phyloP scores from a whole-genome alignment of 805 yeast species.

The Zygosaccharomyces gambellarensis region DNA sequence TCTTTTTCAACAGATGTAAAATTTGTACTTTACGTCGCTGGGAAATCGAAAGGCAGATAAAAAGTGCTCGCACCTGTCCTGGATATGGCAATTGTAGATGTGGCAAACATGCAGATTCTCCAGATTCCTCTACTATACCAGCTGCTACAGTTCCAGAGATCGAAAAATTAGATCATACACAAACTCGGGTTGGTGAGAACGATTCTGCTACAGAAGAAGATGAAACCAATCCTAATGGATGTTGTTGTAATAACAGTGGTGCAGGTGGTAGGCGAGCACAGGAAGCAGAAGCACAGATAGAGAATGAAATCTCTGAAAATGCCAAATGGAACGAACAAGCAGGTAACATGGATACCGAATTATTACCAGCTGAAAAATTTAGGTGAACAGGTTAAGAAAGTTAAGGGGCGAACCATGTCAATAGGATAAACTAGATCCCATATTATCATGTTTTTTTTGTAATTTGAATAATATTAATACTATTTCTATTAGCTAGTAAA shows the following conservation, averaged over 20 bases:
- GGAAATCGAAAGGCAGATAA: conserved; percentile 30
- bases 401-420: background rate
- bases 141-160: background rate
- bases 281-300: conserved; percentile 22
- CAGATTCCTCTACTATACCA: background rate
- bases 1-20: conserved; percentile 55
- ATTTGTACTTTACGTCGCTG: conserved; percentile 30
- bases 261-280: conserved; percentile 1
- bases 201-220: conserved; percentile 6
- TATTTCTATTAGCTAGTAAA: background rate
- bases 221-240: background rate
- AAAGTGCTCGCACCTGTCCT: conserved; percentile 27
- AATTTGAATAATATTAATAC: background rate
- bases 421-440: background rate
- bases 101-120: conserved; percentile 21
- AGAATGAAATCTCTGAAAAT: conserved; percentile 23
- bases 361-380: conserved; percentile 29
- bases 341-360: conserved; percentile 31
- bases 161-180: background rate
- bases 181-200: background rate
- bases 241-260: conserved; percentile 9
- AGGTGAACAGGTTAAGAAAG: background rate
- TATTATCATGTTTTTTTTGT: background rate
- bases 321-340: conserved; percentile 29
- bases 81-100: conserved; percentile 29